Conservation (phyloP, 2,329 filamentous ascomycete genomes). For the Alternaria angustiovoidea region DNA sequence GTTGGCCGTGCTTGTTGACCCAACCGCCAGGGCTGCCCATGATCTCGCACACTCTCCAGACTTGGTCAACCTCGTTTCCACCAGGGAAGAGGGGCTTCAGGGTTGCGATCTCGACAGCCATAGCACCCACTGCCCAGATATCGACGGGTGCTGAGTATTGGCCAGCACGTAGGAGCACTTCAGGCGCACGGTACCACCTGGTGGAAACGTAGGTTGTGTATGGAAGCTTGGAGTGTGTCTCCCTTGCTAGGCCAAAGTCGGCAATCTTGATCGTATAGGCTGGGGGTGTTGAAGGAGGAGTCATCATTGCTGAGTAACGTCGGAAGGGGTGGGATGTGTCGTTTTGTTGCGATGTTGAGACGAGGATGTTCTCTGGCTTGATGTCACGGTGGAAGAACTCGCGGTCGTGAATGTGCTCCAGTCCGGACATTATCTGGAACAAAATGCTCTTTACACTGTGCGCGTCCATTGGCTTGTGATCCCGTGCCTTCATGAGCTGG, state of each 20-base stretch:
- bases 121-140: slow-evolving; percentile 97
- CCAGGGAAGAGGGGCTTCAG: slow-evolving; percentile 96
- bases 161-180: slow-evolving; percentile 90
- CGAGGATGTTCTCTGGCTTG: slow-evolving; percentile 98
- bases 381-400: slow-evolving; percentile 99
- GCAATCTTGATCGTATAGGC: slow-evolving; percentile 97
- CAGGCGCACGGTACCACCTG: slow-evolving; percentile 92
- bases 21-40: slow-evolving; percentile 99
- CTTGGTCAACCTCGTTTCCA: slow-evolving; percentile 97
- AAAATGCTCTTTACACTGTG: slow-evolving; percentile 96
- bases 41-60: slow-evolving; percentile 98
- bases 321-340: slow-evolving; percentile 87
- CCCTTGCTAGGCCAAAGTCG: slow-evolving; percentile 95
- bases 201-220: slow-evolving; percentile 99
- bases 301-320: slow-evolving; percentile 91
- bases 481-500: slow-evolving; percentile 97
- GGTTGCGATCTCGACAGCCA: slow-evolving; percentile 98
- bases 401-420: slow-evolving; percentile 97
- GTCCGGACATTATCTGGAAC: slow-evolving; percentile 93
- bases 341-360: slow-evolving; percentile 85
- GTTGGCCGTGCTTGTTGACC: slow-evolving; percentile 89
- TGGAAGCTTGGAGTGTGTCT: slow-evolving; percentile 93
- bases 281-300: slow-evolving; percentile 91
- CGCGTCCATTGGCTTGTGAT: slow-evolving; percentile 92
- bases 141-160: slow-evolving; percentile 98